Evolutionary conservation across 2,329 filamentous ascomycete species (phyloP), one percentile per base, ranked within the genome.

Genomic region (Penicillium crustosum): DNA sequence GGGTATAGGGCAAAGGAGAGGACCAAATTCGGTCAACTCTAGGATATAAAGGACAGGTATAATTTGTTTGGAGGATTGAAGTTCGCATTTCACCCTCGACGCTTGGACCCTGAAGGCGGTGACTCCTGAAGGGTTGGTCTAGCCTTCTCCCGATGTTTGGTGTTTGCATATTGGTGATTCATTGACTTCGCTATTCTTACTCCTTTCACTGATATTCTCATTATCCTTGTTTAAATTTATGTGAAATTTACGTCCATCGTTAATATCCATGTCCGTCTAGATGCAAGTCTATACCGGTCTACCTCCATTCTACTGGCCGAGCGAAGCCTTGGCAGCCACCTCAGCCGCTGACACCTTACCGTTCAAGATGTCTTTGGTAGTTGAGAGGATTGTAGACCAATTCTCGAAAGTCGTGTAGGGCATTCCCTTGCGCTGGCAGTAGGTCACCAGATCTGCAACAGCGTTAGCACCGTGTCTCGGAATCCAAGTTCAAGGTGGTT

Each of bases 391-490:
- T 62, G 87, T 85, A 7, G 84, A 84, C 86, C 93, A 97, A 78
- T 93, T 86, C 68, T 90, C 82, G 73, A 97, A 97, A 3, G 90
- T 86, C 15, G 90, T 93, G 74, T 95, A 97, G 0, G 93, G 92
- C 21, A 96, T 87, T 10, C 89, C 85, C 74, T 96, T 86, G 54
- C 86, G 86, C 67, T 93, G 88, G 72, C 93, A 97, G 78, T 91
- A 97, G 15, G 83, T 86, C 62, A 97, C 89, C 55, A 97, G 84
- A 75, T 97, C 92, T 91, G 61, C 19, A 38, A 50, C 44, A 70
- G 60, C 15, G 55, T 48, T 51, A 29, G 31, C 13, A 33, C n/a
- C 23, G 21, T 21, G 25, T 31, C 15, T 47, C n/a, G 4, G 4
- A 36, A 49, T 21, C 25, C 19, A 2, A 8, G 21, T 19, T 53